phyloP scores from a whole-genome alignment of 495 filamentous ascomycete genomes.

The Umbilicaria muhlenbergii region DNA sequence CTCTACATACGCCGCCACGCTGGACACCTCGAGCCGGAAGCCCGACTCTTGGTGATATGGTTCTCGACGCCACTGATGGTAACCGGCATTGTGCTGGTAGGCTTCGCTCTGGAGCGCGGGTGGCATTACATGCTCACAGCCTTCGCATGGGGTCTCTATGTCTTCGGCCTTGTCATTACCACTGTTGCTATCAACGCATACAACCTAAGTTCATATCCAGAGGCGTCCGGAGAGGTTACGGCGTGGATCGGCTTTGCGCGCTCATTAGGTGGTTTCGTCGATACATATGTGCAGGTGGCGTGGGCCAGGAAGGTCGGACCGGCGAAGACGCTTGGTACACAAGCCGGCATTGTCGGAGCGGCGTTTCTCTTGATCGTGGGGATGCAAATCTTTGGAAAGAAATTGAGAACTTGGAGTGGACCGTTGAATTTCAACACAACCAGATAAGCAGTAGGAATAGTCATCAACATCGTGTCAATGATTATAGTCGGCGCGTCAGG shows the following conservation, averaged over 20 bases:
- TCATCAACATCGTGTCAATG: too few relatives aligned
- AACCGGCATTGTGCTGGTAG: slow-evolving; percentile 20
- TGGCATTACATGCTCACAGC: slow-evolving; percentile 19
- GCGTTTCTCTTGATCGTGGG: slow-evolving; percentile 26
- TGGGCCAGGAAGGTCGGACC: slow-evolving; percentile 20
- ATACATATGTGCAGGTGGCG: slow-evolving; percentile 32
- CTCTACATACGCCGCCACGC: slow-evolving; percentile 25
- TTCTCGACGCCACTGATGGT: slow-evolving; percentile 16
- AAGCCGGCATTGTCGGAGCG: slow-evolving; percentile 27
- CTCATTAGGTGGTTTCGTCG: slow-evolving; percentile 28
- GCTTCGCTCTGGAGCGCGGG: slow-evolving; percentile 18
- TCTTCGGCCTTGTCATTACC: slow-evolving; percentile 16
- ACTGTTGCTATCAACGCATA: slow-evolving; percentile 23
- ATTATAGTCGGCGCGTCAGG: too few relatives aligned
- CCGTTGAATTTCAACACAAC: slow-evolving; percentile 13
- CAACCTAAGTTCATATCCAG: slow-evolving; percentile 21
- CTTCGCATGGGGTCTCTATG: slow-evolving; percentile 17
- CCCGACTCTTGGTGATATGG: slow-evolving; percentile 15
- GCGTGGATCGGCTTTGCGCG: slow-evolving; percentile 18
- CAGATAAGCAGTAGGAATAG: too few relatives aligned
- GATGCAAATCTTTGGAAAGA: slow-evolving; percentile 30
- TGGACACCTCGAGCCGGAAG: slow-evolving; percentile 17
- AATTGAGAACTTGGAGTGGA: slow-evolving; percentile 18
- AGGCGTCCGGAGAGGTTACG: slow-evolving; percentile 18
- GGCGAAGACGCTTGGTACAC: slow-evolving; percentile 30